Evolutionary conservation across 129 eudicot species (phyloP).

Genomic region (Tagetes patula): DNA sequence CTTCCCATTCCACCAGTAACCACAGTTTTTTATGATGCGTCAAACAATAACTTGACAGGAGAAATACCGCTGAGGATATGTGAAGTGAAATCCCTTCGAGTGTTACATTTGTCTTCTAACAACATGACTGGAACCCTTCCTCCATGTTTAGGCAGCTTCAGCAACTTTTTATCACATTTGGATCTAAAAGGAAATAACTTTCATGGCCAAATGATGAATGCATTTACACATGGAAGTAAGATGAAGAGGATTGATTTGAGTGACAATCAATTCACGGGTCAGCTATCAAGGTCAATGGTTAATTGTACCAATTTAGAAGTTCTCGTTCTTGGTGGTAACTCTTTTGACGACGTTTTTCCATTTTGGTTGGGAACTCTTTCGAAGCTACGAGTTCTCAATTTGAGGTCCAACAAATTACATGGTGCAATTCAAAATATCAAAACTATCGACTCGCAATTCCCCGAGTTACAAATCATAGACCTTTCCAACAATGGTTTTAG

Average conservation of each 20-base stretch:
- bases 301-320: constrained; percentile 13
- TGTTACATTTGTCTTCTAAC: neutral
- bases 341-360: constrained; percentile 12
- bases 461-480: constrained; percentile 31
- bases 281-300: neutral
- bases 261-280: constrained; percentile 13
- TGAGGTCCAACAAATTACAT: constrained; percentile 2
- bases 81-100: neutral
- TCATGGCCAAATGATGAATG: neutral
- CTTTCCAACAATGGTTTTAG: constrained; percentile 30
- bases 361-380: constrained; percentile 12
- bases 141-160: neutral
- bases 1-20: constrained; percentile 3
- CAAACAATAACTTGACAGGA: neutral
- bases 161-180: neutral
- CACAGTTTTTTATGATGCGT: neutral
- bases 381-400: constrained; percentile 15
- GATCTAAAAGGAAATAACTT: constrained; percentile 16
- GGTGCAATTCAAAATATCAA: constrained; percentile 7
- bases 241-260: constrained; percentile 16
- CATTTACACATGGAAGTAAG: neutral
- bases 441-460: neutral
- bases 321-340: constrained; percentile 16
- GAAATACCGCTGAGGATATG: neutral
- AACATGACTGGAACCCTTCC: neutral